Evolutionary conservation across 805 yeast genomes (phyloP), one percentile per base, ranked within the genome.

Genomic region (Starmerella stellata): DNA sequence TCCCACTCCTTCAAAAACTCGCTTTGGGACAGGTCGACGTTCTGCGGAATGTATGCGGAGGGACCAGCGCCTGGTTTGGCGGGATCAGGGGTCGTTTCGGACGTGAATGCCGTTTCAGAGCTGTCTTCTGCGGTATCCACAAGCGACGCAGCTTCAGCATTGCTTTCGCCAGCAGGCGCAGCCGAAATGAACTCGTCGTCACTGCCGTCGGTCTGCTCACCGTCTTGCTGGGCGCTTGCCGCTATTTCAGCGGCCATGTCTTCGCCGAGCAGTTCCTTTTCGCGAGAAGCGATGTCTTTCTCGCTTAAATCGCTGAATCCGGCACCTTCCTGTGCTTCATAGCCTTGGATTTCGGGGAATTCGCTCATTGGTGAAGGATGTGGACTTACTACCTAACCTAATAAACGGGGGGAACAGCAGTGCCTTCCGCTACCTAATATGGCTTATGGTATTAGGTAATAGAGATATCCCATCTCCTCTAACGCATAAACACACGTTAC

Each of bases 1-100:
- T 70, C 74, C 98, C 98, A 87, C 54, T 76, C 80, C 50, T 63
- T 58, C 37, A 74, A 56, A 23, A 75, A 74, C 49, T 66, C 70
- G 25, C 82, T 69, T 43, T 73, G 76, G 19, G 66, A 52, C 36
- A 56, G 47, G 33, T 57, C 47, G 15, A 55, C 54, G 46, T 46
- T 46, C 36, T 49, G 28, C 16, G 51, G 47, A 4, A 38, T 42
- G 40, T 44, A 36, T 21, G 42, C 51, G 14, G 44, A 34, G 29
- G 52, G 50, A 18, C 52, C 48, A 4, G 44, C 44, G 9, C 41
- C 46, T 43, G 49, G 51, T 18, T 40, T 48, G 4, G 56, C 48
- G 39, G 38, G 16, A 21, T 18, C 35, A 4, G 7, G 38, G 7
- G 40, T 35, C 18, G 43, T 24, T 18, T 19, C 32, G 4, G 41